Base-by-base conservation (phyloP, 73 alveolate genomes). In the Blepharisma japonicum region DNA sequence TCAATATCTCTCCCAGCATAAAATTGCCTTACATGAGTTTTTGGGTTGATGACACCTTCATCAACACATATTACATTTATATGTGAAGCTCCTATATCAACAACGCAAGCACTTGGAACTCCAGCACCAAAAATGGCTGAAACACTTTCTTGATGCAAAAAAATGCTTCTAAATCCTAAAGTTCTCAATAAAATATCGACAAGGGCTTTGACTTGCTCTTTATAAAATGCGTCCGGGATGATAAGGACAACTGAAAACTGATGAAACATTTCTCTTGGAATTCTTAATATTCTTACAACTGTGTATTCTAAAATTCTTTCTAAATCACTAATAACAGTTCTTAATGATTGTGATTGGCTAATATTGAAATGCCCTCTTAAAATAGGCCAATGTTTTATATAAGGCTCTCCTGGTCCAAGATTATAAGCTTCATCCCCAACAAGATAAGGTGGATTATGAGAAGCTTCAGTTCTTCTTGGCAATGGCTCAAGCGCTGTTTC, bases 101-200 rank as follows among this genome's bases (percentile, higher is more conserved):
- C 99, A 2, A 97, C 98, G 81, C 98, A 94, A 55, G 98, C 95
- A 70, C 94, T 83, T 23, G 90, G 91, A 23, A 94, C 79, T 18
- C 98, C 97, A 77, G 95, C 86, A 6, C 99, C 99, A 85, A 95
- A 97, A 70, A 98, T 89, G 7, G 99, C 94, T 89, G 96, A 86
- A 45, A 97, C 98, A 50, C 98, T 87, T 90, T 97, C 99, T 76
- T 89, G 88, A 84, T 97, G 99, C 68, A 95, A 68, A 83, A 91
- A 94, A 23, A 97, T 88, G 61, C 94, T 86, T 81, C 96, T 95
- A 86, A 97, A 97, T 71, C 96, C 96, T 55, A 97, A 56, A 80
- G 68, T 81, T 68, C 88, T 90, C 56, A 97, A 76, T 71, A 95
- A 72, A 83, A 93, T 77, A 83, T 93, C 92, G 45, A 87, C 93